Evolutionary conservation across 2,329 filamentous ascomycete species (phyloP), one percentile per base, ranked within the genome.

Genomic region (Claviceps sp.): DNA sequence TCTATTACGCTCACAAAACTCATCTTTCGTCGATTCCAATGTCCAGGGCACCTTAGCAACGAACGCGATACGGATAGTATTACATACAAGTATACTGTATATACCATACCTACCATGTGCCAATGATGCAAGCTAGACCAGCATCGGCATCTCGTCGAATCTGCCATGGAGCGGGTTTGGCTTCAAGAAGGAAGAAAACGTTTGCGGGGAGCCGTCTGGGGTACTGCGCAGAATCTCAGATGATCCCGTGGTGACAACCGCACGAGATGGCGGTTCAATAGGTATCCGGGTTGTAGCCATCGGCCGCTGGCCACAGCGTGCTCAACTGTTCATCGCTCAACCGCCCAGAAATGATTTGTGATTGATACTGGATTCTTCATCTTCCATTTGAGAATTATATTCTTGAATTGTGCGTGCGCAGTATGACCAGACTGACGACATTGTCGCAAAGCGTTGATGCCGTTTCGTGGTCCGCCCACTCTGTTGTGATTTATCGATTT

Each of bases 121-220:
- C 26, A 30, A 30, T 30, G 8, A 6, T 44, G 6, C 19, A 44
- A 44, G 24, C 42, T 44, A 44, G 42, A 44, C 42, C 19, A 44
- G 42, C 42, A 24, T 44, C 19, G 19, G 42, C 42, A 24, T 22
- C n/a, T 24, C 41, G 11, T 43, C 11, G 17, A 43, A 43, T 43
- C 41, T 14, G 19, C 19, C 41, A 43, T 43, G 19, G 22, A 43
- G 19, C 10, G 41, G 41, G 17, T 43, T n/a, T 42, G 40, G 19
- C 40, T 41, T 22, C 22, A 49, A 19, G 19, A 34, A 17, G 7
- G 11, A 39, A 44, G 43, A 38, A n/a, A 50, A 47, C 43, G 42
- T 47, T 53, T 53, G 51, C 51, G 51, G 51, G 51, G 51, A 44
- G 43, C 51, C 51, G 51, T 53, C 51, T 50, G 51, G 47, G 51